A percentile compares a stretch with the other conserved stretches of the same genome.
Evolutionary conservation across 2,329 filamentous ascomycete genomes (phyloP).

Genomic region (Beauveria varroae): DNA sequence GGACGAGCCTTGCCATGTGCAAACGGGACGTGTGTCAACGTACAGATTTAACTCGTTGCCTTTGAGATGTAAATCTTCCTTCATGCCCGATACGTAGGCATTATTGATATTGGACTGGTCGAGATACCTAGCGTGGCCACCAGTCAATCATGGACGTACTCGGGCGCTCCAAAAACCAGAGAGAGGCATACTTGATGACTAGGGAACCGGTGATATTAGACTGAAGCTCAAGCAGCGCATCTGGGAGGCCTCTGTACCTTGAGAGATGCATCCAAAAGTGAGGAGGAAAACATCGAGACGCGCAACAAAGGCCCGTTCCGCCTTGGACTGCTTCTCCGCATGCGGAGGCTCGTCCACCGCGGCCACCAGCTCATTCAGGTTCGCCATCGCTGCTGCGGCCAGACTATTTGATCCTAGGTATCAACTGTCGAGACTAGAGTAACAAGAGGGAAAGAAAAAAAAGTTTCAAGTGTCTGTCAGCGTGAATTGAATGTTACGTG

Average conservation of each 20-base stretch:
- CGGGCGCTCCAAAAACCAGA: too few species aligned
- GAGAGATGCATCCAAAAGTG: slow-evolving; percentile 16
- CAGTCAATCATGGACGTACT: too few species aligned
- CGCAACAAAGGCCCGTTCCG: slow-evolving; percentile 7
- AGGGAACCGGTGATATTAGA: not conserved
- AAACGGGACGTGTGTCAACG: not conserved
- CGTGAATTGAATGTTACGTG: too few species aligned
- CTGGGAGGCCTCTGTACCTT: not conserved
- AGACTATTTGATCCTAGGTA: not conserved
- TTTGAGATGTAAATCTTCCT: slow-evolving; percentile 16
- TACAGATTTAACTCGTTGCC: slow-evolving; percentile 14
- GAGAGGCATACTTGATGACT: slow-evolving; percentile 15
- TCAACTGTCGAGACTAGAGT: not conserved
- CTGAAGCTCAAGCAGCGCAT: not conserved
- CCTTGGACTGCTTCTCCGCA: slow-evolving; percentile 5
- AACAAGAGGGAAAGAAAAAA: not conserved
- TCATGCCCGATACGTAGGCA: slow-evolving; percentile 22
- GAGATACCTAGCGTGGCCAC: slow-evolving; percentile 10
- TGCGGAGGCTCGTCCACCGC: slow-evolving; percentile 3
- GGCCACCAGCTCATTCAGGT: not conserved
- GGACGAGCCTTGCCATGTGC: not conserved
- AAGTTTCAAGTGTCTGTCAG: too few species aligned
- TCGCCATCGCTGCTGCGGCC: not conserved
- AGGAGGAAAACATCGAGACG: slow-evolving; percentile 15
- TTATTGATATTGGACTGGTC: slow-evolving; percentile 22